These are phyloP conservation scores for Candida anutae DNA, from an alignment of 1,139 yeast species.

Conservation along the genomic window DNA sequence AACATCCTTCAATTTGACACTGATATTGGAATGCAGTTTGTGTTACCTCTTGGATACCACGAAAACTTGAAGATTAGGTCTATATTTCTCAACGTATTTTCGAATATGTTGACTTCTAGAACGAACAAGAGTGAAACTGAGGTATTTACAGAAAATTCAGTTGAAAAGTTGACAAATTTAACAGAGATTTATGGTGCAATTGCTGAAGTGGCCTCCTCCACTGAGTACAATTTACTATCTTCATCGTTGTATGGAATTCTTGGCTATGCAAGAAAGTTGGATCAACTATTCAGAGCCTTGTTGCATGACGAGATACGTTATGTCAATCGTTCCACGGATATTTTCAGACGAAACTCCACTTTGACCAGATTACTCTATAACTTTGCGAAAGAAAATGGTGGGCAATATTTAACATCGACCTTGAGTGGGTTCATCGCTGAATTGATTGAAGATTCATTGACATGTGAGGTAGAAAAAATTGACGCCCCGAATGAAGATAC, in stretches of 20 bases:
- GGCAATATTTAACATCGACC: constrained; percentile 44
- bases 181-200: constrained; percentile 43
- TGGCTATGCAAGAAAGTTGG: constrained; percentile 45
- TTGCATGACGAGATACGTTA: constrained; percentile 55
- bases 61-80: constrained; percentile 56
- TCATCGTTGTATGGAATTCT: constrained; percentile 59
- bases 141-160: constrained; percentile 20
- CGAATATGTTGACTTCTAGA: constrained; percentile 49
- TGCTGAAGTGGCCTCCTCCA: constrained; percentile 56
- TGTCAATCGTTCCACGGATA: constrained; percentile 59
- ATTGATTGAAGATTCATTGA: constrained; percentile 41
- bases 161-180: constrained; percentile 16
- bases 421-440: constrained; percentile 51
- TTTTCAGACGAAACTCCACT: constrained; percentile 74
- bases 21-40: constrained; percentile 70
- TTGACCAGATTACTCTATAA: constrained; percentile 71
- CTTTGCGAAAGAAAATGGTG: constrained; percentile 62
- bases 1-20: constrained; percentile 66
- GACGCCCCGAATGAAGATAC: constrained; percentile 31
- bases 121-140: constrained; percentile 15
- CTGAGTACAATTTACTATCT: constrained; percentile 47
- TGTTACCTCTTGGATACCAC: constrained; percentile 74
- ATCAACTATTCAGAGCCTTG: constrained; percentile 48
- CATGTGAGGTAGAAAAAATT: constrained; percentile 62
- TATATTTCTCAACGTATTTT: constrained; percentile 71